Evolutionary conservation across 1,139 yeast species (phyloP), one percentile per base, ranked within the genome.

Genomic region (Citeromyces siamensis): DNA sequence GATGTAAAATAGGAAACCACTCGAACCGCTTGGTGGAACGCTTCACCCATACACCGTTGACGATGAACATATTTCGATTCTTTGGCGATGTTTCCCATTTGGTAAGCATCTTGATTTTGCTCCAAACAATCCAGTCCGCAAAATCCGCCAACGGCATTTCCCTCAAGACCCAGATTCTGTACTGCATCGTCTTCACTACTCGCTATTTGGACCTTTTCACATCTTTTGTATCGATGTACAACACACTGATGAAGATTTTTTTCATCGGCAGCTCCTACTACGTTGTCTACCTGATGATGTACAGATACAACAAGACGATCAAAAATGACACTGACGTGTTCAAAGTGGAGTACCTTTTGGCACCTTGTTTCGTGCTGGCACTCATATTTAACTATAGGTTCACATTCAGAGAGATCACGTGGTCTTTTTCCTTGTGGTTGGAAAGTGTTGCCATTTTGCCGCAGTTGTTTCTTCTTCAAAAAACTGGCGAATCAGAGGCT

Each of bases 361-460:
- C 68, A 7, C 88, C 81, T 1, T 66, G 90, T 1, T 60, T 62
- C 7, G 52, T 83, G 3, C 50, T 76, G 46, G 70, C 84, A 1
- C 59, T 85, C 36, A 49, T 85, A 8, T 76, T 84, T 59, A 78
- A 84, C 38, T 68, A 74, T 51, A 69, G 71, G 40, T 86, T 76
- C 56, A 59, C 75, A 0, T 35, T 75, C 16, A 47, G 68, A 8
- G 95, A 88, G 53, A 49, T 80, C 5, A 46, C 71, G 20, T 83
- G 94, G 94, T 66, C 84, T 19, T 84, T 81, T 50, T 75, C 85
- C 10, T 55, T 81, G 37, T 84, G 94, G 94, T 68, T 90, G 38
- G 98, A 90, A 58, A 71, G 90, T 34, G 84, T 84, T 35, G 94
- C 95, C 13, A 85, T 90, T 40, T 60, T 90, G 41, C 98, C 98